Base-by-base conservation (phyloP, 2,329 filamentous ascomycete species). In the Stachybotrys chartarum region DNA sequence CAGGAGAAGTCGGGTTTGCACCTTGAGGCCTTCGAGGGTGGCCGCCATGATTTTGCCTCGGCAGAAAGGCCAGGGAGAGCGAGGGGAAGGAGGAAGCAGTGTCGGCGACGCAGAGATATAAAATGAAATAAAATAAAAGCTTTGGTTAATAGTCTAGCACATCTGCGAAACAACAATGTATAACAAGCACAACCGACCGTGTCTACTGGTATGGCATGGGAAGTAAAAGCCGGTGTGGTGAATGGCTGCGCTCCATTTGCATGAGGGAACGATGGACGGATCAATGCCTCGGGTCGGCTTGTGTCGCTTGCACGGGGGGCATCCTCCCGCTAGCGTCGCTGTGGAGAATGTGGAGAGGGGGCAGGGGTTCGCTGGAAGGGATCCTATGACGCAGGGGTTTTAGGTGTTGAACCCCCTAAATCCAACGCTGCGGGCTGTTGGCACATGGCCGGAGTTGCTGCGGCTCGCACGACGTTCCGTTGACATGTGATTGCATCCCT, bases 21-120 rank as follows among this genome's bases (percentile, higher is more conserved):
- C 67, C 62, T 69, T 68, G 57, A 69, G 51, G 45, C 54, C 61
- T 54, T 68, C 65, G 47, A 69, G 58, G 31, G 65, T 57, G 18
- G 59, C 60, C 54, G 64, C 59, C 66, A 68, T 68, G 31, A 53
- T 63, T 58, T 46, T 58, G 58, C 60, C 64, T 64, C 59, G 58
- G 60, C 57, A 64, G 54, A 57, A 52, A n/a, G 53, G 54, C 47
- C 16, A 39, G 46, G 50, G 44, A 17, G 32, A 48, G 51, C 42
- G 30, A 18, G 30, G 49, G 51, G 49, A 35, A 30, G 55, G 50
- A 31, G 39, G 51, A 48, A 35, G 31, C 54, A 55, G 39, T 18
- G 50, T 17, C 16, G 45, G 7, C 16, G 18, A 12, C 3, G 18
- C 16, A 17, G 7, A 17, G 6, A 47, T 47, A n/a, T 8, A 24